Conservation (phyloP, 2,329 filamentous ascomycete species). For the Aspergillus pseudoterreus region DNA sequence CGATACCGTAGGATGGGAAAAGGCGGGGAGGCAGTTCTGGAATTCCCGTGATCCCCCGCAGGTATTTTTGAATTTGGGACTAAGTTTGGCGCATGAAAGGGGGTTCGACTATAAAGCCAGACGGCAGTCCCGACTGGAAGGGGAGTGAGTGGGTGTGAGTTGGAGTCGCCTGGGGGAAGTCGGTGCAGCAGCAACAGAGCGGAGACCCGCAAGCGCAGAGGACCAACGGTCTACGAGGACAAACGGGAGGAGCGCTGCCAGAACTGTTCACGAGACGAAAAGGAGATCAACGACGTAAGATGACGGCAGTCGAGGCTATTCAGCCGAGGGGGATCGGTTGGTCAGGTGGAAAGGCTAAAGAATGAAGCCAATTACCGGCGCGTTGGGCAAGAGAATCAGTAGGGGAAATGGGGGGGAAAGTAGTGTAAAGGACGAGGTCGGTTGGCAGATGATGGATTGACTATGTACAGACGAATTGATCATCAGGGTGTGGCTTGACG, state of each 20-base stretch:
- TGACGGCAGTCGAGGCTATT: slow-evolving; percentile 14
- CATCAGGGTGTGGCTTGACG: neutral
- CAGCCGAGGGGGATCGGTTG: slow-evolving; percentile 9
- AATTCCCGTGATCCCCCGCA: slow-evolving; percentile 10
- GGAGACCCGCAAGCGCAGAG: slow-evolving; percentile 2
- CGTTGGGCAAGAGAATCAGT: slow-evolving; percentile 2
- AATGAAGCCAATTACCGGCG: slow-evolving; percentile 6
- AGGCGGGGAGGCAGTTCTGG: neutral
- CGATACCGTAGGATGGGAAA: neutral
- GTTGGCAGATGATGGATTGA: slow-evolving; percentile 1
- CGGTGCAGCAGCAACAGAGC: neutral
- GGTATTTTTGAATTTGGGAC: neutral
- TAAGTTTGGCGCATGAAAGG: slow-evolving; percentile 6
- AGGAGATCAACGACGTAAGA: slow-evolving; percentile 16
- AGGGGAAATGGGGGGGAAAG: neutral
- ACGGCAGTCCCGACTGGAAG: slow-evolving; percentile 2
- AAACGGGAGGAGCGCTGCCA: slow-evolving; percentile 12
- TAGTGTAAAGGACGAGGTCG: neutral
- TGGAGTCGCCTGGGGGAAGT: neutral
- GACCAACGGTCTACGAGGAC: slow-evolving; percentile 5
- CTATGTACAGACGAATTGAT: neutral
- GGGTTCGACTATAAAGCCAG: slow-evolving; percentile 5
- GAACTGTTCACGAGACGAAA: slow-evolving; percentile 18
- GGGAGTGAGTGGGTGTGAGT: neutral
- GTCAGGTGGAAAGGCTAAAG: slow-evolving; percentile 10